Evolutionary conservation across 306 rosid genomes (phyloP).

Genomic region (Quercus dentata): DNA sequence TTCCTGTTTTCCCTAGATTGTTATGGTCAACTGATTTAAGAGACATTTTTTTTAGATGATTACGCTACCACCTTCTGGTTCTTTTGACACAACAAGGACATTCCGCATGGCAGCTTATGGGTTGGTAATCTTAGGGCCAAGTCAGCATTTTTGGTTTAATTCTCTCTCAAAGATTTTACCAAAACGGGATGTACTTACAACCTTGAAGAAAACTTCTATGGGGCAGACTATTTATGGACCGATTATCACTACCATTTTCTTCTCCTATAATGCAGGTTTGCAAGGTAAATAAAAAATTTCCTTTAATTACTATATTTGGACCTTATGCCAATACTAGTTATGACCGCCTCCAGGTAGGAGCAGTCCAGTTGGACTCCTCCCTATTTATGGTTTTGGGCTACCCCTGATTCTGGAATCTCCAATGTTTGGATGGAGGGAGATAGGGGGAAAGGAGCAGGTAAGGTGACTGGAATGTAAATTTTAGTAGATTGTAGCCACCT

Average conservation of each 20-base stretch:
- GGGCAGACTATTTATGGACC: slow-evolving; percentile 74
- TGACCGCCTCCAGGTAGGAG: neutral
- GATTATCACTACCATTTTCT: slow-evolving; percentile 55
- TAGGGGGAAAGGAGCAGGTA: no score
- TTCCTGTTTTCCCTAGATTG: neutral
- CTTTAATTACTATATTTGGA: neutral
- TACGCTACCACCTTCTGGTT: slow-evolving; percentile 44
- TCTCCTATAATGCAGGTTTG: slow-evolving; percentile 55
- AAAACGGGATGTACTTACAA: slow-evolving; percentile 46
- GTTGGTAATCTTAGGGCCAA: slow-evolving; percentile 65
- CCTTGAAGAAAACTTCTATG: slow-evolving; percentile 66
- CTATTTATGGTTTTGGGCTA: no score
- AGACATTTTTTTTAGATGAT: slow-evolving; percentile 40
- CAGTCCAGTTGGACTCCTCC: neutral
- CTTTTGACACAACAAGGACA: slow-evolving; percentile 50
- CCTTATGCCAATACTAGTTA: neutral
- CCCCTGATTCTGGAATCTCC: no score
- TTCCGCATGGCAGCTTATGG: slow-evolving; percentile 65
- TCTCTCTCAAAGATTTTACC: slow-evolving; percentile 54
- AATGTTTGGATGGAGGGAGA: no score
- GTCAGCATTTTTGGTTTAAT: slow-evolving; percentile 76
- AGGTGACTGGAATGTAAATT: no score
- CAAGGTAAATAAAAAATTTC: slow-evolving; percentile 47
- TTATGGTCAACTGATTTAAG: slow-evolving; percentile 2
- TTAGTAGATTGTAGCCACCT: no score